phyloP scores from a whole-genome alignment of 2,329 filamentous ascomycete species.

The Ophiostoma ips region DNA sequence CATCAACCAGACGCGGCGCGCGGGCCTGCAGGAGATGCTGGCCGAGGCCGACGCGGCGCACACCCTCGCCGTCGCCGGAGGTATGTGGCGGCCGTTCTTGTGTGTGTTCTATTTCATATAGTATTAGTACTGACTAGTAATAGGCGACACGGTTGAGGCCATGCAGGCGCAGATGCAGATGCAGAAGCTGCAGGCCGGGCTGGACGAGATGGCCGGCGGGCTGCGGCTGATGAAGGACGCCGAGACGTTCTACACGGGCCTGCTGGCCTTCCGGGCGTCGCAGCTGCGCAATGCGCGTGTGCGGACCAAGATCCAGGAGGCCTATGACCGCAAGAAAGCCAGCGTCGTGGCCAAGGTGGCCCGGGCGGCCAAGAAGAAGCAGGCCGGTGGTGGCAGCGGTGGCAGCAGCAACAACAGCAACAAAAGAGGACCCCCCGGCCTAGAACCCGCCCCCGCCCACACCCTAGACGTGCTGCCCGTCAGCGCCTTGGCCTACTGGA shows the following conservation, averaged over 20 bases:
- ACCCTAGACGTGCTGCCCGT: constrained; percentile 4
- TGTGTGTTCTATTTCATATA: no score
- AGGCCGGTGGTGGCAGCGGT: no score
- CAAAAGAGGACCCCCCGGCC: not conserved
- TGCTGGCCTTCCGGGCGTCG: not conserved
- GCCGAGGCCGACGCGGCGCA: not conserved
- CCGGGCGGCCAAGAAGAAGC: not conserved
- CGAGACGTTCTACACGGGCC: not conserved
- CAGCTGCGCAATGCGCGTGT: not conserved
- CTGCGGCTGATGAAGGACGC: not conserved
- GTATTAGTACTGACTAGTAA: no score
- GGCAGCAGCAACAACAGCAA: not conserved
- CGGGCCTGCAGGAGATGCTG: not conserved
- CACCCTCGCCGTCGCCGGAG: no score
- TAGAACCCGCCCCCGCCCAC: no score
- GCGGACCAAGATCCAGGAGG: not conserved
- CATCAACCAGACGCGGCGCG: not conserved
- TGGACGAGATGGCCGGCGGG: not conserved
- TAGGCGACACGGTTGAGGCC: no score
- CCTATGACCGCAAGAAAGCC: not conserved
- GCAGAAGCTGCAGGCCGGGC: not conserved
- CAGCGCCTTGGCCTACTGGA: constrained; percentile 8
- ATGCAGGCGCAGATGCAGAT: not conserved
- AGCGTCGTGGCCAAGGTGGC: not conserved
- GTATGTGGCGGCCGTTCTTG: no score